Conservation (phyloP, 2,329 filamentous ascomycete species). For the Fusarium sp. region DNA sequence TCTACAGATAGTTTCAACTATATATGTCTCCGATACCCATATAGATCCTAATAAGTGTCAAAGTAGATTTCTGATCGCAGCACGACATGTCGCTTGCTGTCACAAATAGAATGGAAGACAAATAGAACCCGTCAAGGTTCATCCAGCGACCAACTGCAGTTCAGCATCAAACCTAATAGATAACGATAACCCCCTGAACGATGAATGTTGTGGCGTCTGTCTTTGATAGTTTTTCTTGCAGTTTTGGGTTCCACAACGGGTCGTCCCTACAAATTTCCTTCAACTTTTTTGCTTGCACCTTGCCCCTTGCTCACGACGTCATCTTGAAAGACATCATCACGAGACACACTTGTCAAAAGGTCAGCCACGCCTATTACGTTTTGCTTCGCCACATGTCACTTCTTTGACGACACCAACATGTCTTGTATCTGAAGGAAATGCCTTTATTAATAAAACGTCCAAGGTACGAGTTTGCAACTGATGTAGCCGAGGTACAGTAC, state of each 20-base stretch:
- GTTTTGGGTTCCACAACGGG: slow-evolving; percentile 28
- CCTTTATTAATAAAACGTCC: neutral
- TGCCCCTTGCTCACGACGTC: slow-evolving; percentile 34
- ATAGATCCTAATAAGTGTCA: neutral
- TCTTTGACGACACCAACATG: neutral
- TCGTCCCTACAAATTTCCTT: slow-evolving; percentile 16
- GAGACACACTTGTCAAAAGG: slow-evolving; percentile 21
- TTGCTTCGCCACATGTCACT: slow-evolving; percentile 28
- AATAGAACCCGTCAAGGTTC: neutral
- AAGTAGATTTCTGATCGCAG: neutral
- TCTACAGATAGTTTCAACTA: slow-evolving; percentile 21
- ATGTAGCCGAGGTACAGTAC: no score
- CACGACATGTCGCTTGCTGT: neutral
- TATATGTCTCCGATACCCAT: neutral
- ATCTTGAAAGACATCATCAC: slow-evolving; percentile 33
- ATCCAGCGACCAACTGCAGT: no score
- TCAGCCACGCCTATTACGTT: slow-evolving; percentile 31
- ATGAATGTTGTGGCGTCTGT: slow-evolving; percentile 35
- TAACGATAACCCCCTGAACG: slow-evolving; percentile 9
- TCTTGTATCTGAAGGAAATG: neutral
- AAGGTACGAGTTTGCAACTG: neutral
- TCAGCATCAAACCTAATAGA: no score
- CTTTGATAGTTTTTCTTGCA: slow-evolving; percentile 8
- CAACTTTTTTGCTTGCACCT: slow-evolving; percentile 3
- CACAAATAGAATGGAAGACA: neutral